These are phyloP conservation scores for Candida khao-thaluensis DNA, from an alignment of 805 yeast species.

Conservation along the genomic window DNA sequence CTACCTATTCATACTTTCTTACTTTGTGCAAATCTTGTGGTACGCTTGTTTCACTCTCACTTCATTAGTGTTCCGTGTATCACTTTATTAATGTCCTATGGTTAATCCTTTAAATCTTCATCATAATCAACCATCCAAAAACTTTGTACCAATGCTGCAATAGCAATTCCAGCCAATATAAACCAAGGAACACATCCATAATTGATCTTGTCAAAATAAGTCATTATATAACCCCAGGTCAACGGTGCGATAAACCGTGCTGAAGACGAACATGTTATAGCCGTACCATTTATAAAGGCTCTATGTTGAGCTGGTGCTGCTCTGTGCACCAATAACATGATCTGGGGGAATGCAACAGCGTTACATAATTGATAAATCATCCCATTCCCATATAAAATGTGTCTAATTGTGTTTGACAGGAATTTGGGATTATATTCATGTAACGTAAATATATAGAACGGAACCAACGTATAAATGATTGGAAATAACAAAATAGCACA, in stretches of 20 bases:
- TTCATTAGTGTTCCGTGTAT: too few species aligned
- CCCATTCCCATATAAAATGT: constrained; percentile 28
- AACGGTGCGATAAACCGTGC: constrained; percentile 61
- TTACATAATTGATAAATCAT: constrained; percentile 33
- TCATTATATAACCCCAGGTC: constrained; percentile 49
- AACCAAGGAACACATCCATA: constrained; percentile 34
- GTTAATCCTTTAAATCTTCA: constrained; percentile 8
- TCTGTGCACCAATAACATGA: constrained; percentile 53
- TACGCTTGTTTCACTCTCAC: too few species aligned
- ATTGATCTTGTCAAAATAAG: constrained; percentile 24
- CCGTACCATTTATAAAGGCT: constrained; percentile 58
- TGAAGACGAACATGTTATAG: constrained; percentile 51
- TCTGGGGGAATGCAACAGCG: constrained; percentile 52
- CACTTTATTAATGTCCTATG: too few species aligned
- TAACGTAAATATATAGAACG: constrained; percentile 47
- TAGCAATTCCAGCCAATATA: constrained; percentile 24
- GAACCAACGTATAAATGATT: constrained; percentile 43
- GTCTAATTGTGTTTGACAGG: constrained; percentile 20
- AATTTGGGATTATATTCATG: constrained; percentile 29
- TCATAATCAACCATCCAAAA: constrained; percentile 27
- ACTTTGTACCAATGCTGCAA: constrained; percentile 20
- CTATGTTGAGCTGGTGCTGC: constrained; percentile 53
- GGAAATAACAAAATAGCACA: constrained; percentile 43
- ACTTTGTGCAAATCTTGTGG: too few species aligned
- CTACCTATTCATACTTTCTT: too few species aligned